These are phyloP conservation scores for Solanum etuberosum DNA, from an alignment of 257 asterid species.

Conservation along the genomic window DNA sequence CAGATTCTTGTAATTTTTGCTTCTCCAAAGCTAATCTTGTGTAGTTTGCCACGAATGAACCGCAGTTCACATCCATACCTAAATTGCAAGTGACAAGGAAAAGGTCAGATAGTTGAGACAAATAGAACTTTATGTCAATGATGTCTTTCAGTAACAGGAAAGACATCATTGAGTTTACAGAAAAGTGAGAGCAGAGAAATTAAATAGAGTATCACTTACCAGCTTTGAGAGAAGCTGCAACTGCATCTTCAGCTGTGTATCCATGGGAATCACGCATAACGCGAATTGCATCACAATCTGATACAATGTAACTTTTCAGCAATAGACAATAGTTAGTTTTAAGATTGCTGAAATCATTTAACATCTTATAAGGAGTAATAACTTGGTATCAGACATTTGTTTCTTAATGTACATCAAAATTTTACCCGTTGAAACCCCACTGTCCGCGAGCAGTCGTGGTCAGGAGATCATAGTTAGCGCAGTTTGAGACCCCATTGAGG, in stretches of 20 bases:
- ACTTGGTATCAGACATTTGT: background rate
- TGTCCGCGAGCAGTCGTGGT: constrained; percentile 37
- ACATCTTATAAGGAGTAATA: background rate
- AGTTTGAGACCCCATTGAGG: constrained; percentile 56
- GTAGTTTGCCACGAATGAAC: constrained; percentile 29
- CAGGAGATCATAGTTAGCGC: constrained; percentile 47
- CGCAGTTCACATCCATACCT: constrained; percentile 82
- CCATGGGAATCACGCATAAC: constrained; percentile 41
- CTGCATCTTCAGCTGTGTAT: constrained; percentile 78
- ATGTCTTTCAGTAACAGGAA: background rate
- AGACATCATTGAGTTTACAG: background rate
- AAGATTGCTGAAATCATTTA: background rate
- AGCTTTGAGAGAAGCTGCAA: constrained; percentile 58
- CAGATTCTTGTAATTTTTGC: constrained; percentile 28
- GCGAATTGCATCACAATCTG: constrained; percentile 64
- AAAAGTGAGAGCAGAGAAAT: background rate
- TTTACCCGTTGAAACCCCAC: constrained; percentile 67
- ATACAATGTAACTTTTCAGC: constrained; percentile 34
- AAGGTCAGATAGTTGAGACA: background rate
- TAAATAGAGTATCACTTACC: constrained; percentile 16
- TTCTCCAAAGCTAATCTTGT: constrained; percentile 39
- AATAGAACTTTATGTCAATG: background rate
- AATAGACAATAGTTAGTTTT: background rate
- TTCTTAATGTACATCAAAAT: background rate
- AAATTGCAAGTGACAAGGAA: background rate